Percentiles rank a stretch among this genome's conserved stretches.
Evolutionary conservation across 1,139 yeast genomes (phyloP).

Genomic region (Kluyveromyces sp.): DNA sequence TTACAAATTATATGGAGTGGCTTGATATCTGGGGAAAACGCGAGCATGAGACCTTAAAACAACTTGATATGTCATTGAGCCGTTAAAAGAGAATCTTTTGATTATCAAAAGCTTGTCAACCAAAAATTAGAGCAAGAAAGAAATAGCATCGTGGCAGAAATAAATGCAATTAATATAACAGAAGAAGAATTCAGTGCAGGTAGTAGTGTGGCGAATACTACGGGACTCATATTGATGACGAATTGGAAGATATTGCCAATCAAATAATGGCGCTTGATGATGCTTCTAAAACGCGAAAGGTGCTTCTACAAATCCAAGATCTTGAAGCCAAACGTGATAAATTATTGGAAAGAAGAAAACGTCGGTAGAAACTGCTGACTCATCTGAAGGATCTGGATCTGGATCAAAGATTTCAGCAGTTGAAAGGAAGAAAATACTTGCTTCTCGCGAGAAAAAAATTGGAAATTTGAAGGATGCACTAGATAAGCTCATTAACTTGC

Average conservation of each 20-base stretch:
- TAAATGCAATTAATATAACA: slow-evolving; percentile 14
- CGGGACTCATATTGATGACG: slow-evolving; percentile 23
- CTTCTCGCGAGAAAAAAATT: slow-evolving; percentile 5
- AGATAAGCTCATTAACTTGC: slow-evolving; percentile 1
- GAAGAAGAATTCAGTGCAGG: slow-evolving; percentile 26
- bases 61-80: slow-evolving; percentile 47
- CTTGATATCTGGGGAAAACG: slow-evolving; percentile 70
- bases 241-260: slow-evolving; percentile 27
- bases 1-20: slow-evolving; percentile 55
- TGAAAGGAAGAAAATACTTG: neutral
- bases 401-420: slow-evolving; percentile 4
- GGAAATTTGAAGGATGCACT: neutral
- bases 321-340: slow-evolving; percentile 24
- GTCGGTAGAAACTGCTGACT: slow-evolving; percentile 6
- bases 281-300: slow-evolving; percentile 23
- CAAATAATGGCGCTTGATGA: slow-evolving; percentile 29
- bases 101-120: neutral
- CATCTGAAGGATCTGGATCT: neutral
- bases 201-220: slow-evolving; percentile 13
- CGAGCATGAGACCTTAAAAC: slow-evolving; percentile 62
- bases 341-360: slow-evolving; percentile 15
- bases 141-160: slow-evolving; percentile 33
- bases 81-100: slow-evolving; percentile 30
- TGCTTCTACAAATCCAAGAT: slow-evolving; percentile 17
- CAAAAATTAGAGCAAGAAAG: slow-evolving; percentile 35